Conservation (phyloP, 192 early-diverging fungal genomes). For the Coemansia sp. region DNA sequence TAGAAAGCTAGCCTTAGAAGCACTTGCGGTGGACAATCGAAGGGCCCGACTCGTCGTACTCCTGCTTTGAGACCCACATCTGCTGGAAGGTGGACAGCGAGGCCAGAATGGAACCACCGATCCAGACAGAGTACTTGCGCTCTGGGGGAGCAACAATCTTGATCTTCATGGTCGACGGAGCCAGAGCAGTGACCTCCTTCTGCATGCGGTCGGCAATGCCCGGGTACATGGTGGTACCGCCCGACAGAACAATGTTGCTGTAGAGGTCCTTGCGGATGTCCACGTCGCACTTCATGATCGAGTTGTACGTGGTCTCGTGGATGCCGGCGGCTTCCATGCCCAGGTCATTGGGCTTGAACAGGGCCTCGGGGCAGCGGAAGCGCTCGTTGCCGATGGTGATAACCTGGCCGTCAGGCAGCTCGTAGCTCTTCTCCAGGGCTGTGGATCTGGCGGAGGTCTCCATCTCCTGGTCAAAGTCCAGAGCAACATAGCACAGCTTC, state of each 20-base stretch:
- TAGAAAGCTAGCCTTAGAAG: conserved; percentile 60
- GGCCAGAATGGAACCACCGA: conserved; percentile 96
- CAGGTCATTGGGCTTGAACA: conserved; percentile 94
- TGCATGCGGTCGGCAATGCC: conserved; percentile 97
- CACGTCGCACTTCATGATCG: conserved; percentile 96
- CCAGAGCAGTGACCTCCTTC: conserved; percentile 94
- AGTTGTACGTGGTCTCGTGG: conserved; percentile 96
- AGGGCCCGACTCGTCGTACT: conserved; percentile 97
- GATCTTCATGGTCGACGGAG: conserved; percentile 94
- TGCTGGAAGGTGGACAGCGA: conserved; percentile 98
- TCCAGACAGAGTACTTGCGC: conserved; percentile 99
- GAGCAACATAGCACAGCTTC: conserved; percentile 97
- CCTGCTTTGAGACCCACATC: conserved; percentile 98
- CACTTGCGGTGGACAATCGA: conserved; percentile 99
- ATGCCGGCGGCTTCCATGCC: conserved; percentile 90
- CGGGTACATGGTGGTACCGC: conserved; percentile 97
- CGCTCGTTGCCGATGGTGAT: conserved; percentile 98
- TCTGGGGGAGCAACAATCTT: conserved; percentile 98
- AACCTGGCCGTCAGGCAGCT: conserved; percentile 97
- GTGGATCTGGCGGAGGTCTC: conserved; percentile 89
- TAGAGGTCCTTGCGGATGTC: conserved; percentile 96
- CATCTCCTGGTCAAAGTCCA: conserved; percentile 98
- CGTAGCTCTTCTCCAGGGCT: conserved; percentile 94
- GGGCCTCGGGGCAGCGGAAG: conserved; percentile 95
- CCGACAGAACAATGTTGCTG: conserved; percentile 94